Evolutionary conservation across 495 filamentous ascomycete species (phyloP).

Genomic region (Penicillium verhagenii): DNA sequence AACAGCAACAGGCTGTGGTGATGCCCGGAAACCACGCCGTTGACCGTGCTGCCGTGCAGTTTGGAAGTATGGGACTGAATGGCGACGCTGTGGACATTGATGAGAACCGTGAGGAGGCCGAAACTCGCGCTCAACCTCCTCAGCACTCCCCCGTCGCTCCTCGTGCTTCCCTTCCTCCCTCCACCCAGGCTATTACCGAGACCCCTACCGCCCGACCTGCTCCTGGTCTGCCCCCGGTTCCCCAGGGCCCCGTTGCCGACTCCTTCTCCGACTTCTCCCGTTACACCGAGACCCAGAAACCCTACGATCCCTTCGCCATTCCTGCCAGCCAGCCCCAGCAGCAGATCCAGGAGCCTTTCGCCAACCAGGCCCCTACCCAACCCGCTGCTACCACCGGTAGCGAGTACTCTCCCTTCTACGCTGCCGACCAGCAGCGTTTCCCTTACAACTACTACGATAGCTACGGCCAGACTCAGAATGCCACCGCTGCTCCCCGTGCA

Average conservation of each 20-base stretch:
- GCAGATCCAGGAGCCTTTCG: slow-evolving; percentile 56
- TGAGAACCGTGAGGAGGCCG: slow-evolving; percentile 89
- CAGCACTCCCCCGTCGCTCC: slow-evolving; percentile 93
- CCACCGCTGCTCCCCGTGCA: slow-evolving; percentile 64
- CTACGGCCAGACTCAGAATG: slow-evolving; percentile 81
- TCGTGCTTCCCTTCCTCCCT: slow-evolving; percentile 84
- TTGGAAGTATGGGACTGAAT: slow-evolving; percentile 91
- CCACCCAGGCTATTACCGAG: slow-evolving; percentile 53
- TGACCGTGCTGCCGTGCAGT: slow-evolving; percentile 91
- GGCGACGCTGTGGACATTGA: slow-evolving; percentile 80
- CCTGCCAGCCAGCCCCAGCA: slow-evolving; percentile 68
- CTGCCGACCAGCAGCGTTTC: slow-evolving; percentile 75
- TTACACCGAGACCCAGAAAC: slow-evolving; percentile 75
- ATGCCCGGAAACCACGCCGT: slow-evolving; percentile 99
- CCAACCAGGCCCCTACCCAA: slow-evolving; percentile 53
- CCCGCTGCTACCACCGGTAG: slow-evolving; percentile 62
- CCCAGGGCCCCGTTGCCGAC: slow-evolving; percentile 51
- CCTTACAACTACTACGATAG: slow-evolving; percentile 77
- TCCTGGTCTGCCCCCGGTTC: slow-evolving; percentile 65
- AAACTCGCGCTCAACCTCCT: slow-evolving; percentile 91
- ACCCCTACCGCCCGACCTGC: slow-evolving; percentile 62
- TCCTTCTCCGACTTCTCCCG: slow-evolving; percentile 58
- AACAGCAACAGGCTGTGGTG: slow-evolving; percentile 95
- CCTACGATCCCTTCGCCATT: slow-evolving; percentile 84
- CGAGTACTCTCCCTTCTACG: slow-evolving; percentile 85